Evolutionary conservation across 768 basidiomycete species (phyloP), one percentile per base, ranked within the genome.

Genomic region (Psilocybe subaeruginosa): DNA sequence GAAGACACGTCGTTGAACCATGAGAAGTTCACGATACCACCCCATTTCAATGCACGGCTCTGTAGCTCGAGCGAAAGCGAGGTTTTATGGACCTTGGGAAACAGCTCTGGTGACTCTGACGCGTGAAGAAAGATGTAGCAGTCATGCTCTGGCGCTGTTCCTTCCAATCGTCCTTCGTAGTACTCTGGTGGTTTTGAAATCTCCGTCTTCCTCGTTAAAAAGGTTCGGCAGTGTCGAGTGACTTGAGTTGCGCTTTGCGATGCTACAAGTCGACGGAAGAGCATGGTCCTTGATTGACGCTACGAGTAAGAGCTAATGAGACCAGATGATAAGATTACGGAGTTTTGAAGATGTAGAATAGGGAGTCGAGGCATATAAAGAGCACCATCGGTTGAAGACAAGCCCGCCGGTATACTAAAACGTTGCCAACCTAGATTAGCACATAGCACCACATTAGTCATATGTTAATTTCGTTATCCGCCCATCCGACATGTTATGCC

Each of bases 11-110:
- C 53, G 11, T 56, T 37, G 23, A 78, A 74, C 84, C 84, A 89
- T 16, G 83, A 78, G 67, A 88, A 85, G 70, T 90, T 91, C 63
- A 87, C 84, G 2, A 81, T 61, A n/a, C 82, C 86, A 6, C 85
- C 84, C 79, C 79, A 84, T 66, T 76, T 74, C 33, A 70, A 66
- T 6, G 76, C 75, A 17, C 74, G 74, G 8, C 81, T 70, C 58
- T 81, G 80, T 39, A 91, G 74, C 8, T 76, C 80, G 16, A 81
- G 77, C 46, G 85, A 83, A 1, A 90, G 61, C 2, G 80, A 74
- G 0, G 86, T 83, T 2, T 78, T 72, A 30, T 79, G 70, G 19
- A 78, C 78, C 33, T 80, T 66, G 1, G 87, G 82, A 64, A 85
- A 88, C 9, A 69, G 54, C 8, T 76, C 66, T 0, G 87, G 87